Evolutionary conservation across 2,329 filamentous ascomycete species (phyloP).

Genomic region (Trichophyton rubrum): DNA sequence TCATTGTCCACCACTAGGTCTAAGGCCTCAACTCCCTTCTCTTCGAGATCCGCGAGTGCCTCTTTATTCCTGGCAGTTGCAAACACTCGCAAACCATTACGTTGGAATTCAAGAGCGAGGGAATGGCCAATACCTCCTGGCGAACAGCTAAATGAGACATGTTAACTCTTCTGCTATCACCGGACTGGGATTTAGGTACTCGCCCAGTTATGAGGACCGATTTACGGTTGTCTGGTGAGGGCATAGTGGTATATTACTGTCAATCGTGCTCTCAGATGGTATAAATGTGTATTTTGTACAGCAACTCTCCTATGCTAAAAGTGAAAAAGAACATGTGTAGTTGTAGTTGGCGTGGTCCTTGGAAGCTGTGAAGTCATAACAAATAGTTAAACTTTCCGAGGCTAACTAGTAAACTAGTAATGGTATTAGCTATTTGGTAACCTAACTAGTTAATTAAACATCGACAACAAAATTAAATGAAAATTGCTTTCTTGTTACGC

Average conservation of each 20-base stretch:
- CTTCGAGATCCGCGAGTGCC: constrained; percentile 38
- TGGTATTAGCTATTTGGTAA: no score
- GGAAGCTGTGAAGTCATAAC: no score
- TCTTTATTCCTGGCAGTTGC: constrained; percentile 43
- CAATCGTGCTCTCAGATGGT: no score
- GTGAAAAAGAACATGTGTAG: no score
- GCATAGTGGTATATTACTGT: background rate
- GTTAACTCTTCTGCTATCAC: background rate
- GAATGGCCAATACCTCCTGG: constrained; percentile 48
- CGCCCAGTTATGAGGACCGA: constrained; percentile 34
- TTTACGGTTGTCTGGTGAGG: constrained; percentile 22
- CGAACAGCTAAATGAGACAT: constrained; percentile 29
- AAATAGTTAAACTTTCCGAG: no score
- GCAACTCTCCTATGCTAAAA: no score
- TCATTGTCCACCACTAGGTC: constrained; percentile 41
- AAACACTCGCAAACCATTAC: constrained; percentile 42
- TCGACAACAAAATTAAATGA: no score
- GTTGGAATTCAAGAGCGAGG: constrained; percentile 45
- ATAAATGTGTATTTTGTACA: no score
- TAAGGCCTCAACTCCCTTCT: constrained; percentile 43
- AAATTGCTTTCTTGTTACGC: no score
- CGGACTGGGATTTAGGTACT: constrained; percentile 7
- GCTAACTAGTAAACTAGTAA: no score
- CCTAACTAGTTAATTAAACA: no score
- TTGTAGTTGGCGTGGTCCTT: no score